Base-by-base conservation (phyloP, 1,284 basidiomycete species). In the Xanthoconium separans region DNA sequence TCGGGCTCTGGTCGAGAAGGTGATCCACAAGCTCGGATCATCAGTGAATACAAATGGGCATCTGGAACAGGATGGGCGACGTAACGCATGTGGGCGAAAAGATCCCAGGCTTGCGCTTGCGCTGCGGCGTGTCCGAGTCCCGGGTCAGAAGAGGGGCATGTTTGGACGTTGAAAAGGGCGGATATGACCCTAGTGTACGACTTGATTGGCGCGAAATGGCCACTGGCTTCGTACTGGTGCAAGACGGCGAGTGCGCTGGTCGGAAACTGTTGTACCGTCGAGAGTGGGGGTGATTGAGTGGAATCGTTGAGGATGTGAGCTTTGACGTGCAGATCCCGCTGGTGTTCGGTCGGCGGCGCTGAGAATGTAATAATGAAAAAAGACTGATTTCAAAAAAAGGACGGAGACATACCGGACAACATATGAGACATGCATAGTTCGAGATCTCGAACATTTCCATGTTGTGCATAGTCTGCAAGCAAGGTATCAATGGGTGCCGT, bases 71-170 rank as follows among this genome's bases (percentile, higher is more conserved):
- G 86, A 65, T 99, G 94, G 0, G 95, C 93, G 7, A 91, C 88
- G 51, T 98, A 91, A 50, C 97, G 91, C 92, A 98, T 97, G 69
- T 98, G 95, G 3, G 91, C 77, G 69, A 94, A 98, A 24, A 98
- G 79, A 64, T 98, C 93, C 93, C 93, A 97, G 0, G 91, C 94
- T 56, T 91, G 85, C 0, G 89, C 86, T 40, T 80, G 79, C 3
- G 79, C 80, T 6, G 61, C 68, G 2, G 66, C 46, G 41, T 54
- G 58, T 29, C 67, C 70, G 2, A 72, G 56, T 20, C 56, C 37
- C 20, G 57, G 33, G n/a, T 57, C 48, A 11, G 58, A 57, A 31
- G 16, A 80, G 52, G 24, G 81, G 72, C 30, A 77, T 71, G 48
- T 72, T 65, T 57, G 54, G 5, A 75, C 72, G n/a, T 75, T 75